Conservation (phyloP, 495 filamentous ascomycete genomes). For the Hypoxylon lienhwacheense region DNA sequence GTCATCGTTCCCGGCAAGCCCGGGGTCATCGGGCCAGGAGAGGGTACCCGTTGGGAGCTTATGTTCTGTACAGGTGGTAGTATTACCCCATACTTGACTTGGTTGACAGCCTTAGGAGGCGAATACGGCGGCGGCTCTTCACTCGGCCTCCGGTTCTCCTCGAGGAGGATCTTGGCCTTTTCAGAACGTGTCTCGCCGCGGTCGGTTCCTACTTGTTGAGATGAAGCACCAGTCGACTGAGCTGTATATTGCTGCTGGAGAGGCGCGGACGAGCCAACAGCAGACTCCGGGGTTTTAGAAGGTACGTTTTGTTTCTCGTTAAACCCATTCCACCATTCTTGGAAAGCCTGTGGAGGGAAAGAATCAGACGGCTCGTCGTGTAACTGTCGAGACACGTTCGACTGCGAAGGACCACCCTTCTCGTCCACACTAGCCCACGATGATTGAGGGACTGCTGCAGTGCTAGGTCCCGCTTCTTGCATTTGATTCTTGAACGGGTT, state of each 20-base stretch:
- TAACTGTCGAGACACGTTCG: background rate
- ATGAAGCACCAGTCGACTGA: constrained; percentile 12
- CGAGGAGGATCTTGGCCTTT: constrained; percentile 42
- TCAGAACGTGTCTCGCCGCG: constrained; percentile 37
- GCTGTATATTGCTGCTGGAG: constrained; percentile 14
- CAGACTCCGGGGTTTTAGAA: constrained; percentile 16
- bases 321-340: constrained; percentile 44
- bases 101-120: constrained; percentile 37
- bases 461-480: constrained; percentile 1
- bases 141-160: constrained; percentile 34
- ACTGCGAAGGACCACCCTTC: constrained; percentile 32
- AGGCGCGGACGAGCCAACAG: constrained; percentile 18
- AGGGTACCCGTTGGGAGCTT: constrained; percentile 45
- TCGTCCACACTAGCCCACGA: constrained; percentile 44
- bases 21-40: constrained; percentile 47
- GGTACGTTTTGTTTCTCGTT: constrained; percentile 38
- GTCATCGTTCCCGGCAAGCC: constrained; percentile 50
- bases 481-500: constrained; percentile 22
- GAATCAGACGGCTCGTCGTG: background rate
- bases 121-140: constrained; percentile 51
- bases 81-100: constrained; percentile 45
- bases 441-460: constrained; percentile 20
- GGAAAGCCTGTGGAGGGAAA: background rate
- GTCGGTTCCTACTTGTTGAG: constrained; percentile 11
- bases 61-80: constrained; percentile 43